Conservation (phyloP, 1,139 yeast species). For the Scheffersomyces illinoinensis region DNA sequence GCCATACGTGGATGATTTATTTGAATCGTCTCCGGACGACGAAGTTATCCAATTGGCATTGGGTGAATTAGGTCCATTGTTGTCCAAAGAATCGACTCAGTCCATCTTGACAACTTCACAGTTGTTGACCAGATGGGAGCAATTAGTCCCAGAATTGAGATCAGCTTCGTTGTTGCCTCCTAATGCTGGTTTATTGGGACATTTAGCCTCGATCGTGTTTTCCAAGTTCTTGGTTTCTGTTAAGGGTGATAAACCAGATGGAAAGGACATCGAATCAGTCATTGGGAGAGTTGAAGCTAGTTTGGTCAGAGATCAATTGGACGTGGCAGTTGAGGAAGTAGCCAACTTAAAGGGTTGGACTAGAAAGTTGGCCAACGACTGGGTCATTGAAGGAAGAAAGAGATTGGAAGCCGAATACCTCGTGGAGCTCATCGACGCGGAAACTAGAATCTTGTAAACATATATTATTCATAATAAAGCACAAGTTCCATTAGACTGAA, state of each 20-base stretch:
- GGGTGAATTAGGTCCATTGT: constrained; percentile 37
- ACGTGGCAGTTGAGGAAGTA: constrained; percentile 89
- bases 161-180: constrained; percentile 89
- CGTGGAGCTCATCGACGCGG: constrained; percentile 63
- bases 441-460: constrained; percentile 40
- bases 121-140: constrained; percentile 69
- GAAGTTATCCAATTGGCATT: constrained; percentile 41
- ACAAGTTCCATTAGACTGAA: background rate
- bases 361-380: constrained; percentile 83
- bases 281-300: constrained; percentile 83
- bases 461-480: background rate
- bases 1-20: constrained; percentile 51
- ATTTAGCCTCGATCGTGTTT: constrained; percentile 74
- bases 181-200: constrained; percentile 94
- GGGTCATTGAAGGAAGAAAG: constrained; percentile 88
- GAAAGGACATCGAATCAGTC: constrained; percentile 84
- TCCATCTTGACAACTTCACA: constrained; percentile 69
- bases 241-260: constrained; percentile 58
- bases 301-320: constrained; percentile 74
- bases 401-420: constrained; percentile 86
- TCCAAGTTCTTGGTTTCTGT: constrained; percentile 71
- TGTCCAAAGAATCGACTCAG: constrained; percentile 53
- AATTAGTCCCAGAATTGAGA: constrained; percentile 82
- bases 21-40: constrained; percentile 43
- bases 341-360: constrained; percentile 93